Evolutionary conservation across 768 basidiomycete genomes (phyloP).

Genomic region (Lentinus brumalis): DNA sequence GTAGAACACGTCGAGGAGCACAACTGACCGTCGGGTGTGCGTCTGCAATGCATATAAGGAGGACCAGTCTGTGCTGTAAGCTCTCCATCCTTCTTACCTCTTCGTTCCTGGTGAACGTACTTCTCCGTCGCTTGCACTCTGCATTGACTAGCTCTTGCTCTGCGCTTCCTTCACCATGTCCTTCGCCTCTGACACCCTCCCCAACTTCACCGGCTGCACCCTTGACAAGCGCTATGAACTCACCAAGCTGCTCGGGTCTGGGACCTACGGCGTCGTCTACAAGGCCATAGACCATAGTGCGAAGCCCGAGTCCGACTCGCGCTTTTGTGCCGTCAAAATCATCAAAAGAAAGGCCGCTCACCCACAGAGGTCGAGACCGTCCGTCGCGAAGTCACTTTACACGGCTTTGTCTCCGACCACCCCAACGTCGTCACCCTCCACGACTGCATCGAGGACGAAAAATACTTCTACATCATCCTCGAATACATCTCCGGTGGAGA

Average conservation of each 20-base stretch:
- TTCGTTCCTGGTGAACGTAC: neutral
- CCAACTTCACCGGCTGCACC: constrained; percentile 21
- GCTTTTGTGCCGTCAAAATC: constrained; percentile 21
- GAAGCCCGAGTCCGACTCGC: neutral
- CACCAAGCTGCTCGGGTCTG: constrained; percentile 22
- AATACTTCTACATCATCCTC: constrained; percentile 86
- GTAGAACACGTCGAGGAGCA: no score
- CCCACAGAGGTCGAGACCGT: constrained; percentile 67
- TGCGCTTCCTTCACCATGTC: constrained; percentile 3
- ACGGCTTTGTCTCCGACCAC: constrained; percentile 70
- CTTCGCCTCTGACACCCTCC: constrained; percentile 11
- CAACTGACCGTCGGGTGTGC: no score
- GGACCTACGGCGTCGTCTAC: constrained; percentile 29
- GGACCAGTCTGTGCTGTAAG: no score
- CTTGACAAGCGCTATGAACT: constrained; percentile 24
- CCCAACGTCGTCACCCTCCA: constrained; percentile 85
- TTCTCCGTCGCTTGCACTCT: neutral
- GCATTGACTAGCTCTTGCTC: neutral
- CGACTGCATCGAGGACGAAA: constrained; percentile 79
- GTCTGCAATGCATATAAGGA: no score
- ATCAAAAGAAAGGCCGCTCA: constrained; percentile 43
- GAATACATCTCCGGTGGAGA: constrained; percentile 90
- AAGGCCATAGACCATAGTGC: constrained; percentile 15
- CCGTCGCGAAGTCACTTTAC: constrained; percentile 77
- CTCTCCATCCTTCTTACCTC: neutral